Evolutionary conservation across 306 rosid genomes (phyloP).

Genomic region (Vicia sativa): DNA sequence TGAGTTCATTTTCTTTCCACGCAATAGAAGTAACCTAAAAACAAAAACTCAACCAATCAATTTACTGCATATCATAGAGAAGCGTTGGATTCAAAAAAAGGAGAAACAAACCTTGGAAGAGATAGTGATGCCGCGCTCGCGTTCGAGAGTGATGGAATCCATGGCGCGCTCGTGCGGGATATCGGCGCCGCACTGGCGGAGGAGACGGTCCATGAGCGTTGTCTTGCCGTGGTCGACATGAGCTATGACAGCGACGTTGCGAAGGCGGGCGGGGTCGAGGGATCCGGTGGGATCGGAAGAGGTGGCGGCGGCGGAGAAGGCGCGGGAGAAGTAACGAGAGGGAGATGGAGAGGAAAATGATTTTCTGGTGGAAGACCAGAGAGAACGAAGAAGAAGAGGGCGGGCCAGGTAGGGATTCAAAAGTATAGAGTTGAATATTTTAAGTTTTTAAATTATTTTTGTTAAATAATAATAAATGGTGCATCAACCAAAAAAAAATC

Average conservation of each 20-base stretch:
- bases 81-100: not conserved
- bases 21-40: constrained; percentile 76
- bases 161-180: constrained; percentile 98
- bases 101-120: constrained; percentile 61
- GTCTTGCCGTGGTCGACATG: constrained; percentile 99
- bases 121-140: constrained; percentile 97
- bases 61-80: not conserved
- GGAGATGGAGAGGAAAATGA: constrained; percentile 48
- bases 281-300: constrained; percentile 50
- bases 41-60: not conserved
- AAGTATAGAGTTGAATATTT: too few relatives aligned
- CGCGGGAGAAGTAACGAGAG: constrained; percentile 45
- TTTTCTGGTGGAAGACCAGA: constrained; percentile 65
- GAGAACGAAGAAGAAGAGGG: constrained; percentile 71
- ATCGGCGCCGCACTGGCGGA: constrained; percentile 98
- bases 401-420: too few relatives aligned
- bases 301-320: constrained; percentile 60
- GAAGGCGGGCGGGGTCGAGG: constrained; percentile 72
- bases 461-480: too few relatives aligned
- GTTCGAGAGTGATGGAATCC: constrained; percentile 86
- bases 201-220: constrained; percentile 97
- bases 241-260: constrained; percentile 94
- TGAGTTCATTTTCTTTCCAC: constrained; percentile 91
- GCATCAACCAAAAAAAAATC: too few relatives aligned
- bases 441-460: too few relatives aligned